Evolutionary conservation across 192 early-diverging fungal genomes (phyloP).

Genomic region (Coemansia sp.): DNA sequence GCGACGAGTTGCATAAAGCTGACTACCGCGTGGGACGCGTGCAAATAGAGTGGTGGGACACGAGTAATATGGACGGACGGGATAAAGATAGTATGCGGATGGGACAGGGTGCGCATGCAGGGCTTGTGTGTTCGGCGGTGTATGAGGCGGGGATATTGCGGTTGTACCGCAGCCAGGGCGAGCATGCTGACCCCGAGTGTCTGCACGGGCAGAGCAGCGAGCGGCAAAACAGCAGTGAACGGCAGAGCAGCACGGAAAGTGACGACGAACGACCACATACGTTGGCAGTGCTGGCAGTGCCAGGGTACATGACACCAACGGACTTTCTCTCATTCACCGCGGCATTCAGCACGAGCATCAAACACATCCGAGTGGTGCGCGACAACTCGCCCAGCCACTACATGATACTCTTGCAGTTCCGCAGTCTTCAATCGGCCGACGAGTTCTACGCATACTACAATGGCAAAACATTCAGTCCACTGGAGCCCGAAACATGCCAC

Average conservation of each 20-base stretch:
- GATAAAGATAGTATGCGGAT: neutral
- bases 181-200: neutral
- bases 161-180: slow-evolving; percentile 17
- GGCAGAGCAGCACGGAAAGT: neutral
- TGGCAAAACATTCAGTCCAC: slow-evolving; percentile 78
- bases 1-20: neutral
- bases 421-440: slow-evolving; percentile 56
- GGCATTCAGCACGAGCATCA: slow-evolving; percentile 63
- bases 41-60: slow-evolving; percentile 38
- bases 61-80: neutral
- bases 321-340: slow-evolving; percentile 89
- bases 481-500: slow-evolving; percentile 82
- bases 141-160: slow-evolving; percentile 26
- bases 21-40: slow-evolving; percentile 36
- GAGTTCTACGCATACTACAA: slow-evolving; percentile 79
- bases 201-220: neutral
- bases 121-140: slow-evolving; percentile 7
- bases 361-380: slow-evolving; percentile 74
- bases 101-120: slow-evolving; percentile 13
- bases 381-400: slow-evolving; percentile 85
- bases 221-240: neutral
- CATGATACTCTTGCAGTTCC: slow-evolving; percentile 84
- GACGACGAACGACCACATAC: slow-evolving; percentile 17
- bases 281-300: slow-evolving; percentile 82
- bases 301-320: slow-evolving; percentile 81